A percentile compares a stretch with the other conserved stretches of the same genome.
phyloP scores from a whole-genome alignment of 495 filamentous ascomycete genomes.

The Penicillium taxi region DNA sequence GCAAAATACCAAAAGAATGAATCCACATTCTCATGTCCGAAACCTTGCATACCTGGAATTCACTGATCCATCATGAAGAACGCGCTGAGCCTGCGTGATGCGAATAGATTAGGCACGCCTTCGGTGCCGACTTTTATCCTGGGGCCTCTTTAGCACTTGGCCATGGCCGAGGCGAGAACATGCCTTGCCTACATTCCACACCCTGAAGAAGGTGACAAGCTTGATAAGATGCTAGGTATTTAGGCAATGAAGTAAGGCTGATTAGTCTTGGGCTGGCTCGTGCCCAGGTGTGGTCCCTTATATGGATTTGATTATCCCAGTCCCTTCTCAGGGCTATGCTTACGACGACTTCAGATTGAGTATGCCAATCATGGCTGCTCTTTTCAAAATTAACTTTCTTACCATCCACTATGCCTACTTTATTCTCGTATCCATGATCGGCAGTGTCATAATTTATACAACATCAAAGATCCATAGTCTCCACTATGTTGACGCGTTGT shows the following conservation, averaged over 20 bases:
- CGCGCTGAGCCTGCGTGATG: too few relatives aligned
- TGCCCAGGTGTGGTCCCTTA: neutral
- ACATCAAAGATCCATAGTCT: conserved; percentile 53
- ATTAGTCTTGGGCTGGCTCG: neutral
- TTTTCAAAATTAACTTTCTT: conserved; percentile 56
- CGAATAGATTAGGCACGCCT: too few relatives aligned
- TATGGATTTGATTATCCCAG: conserved; percentile 6
- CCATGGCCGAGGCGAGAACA: too few relatives aligned
- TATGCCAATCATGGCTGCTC: conserved; percentile 22
- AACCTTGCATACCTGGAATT: too few relatives aligned
- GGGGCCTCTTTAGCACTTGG: too few relatives aligned
- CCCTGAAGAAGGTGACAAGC: too few relatives aligned
- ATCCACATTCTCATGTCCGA: too few relatives aligned
- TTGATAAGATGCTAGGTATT: neutral
- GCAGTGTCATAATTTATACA: conserved; percentile 66
- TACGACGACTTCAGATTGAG: conserved; percentile 10
- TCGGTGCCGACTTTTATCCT: too few relatives aligned
- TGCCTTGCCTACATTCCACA: too few relatives aligned
- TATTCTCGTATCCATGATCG: conserved; percentile 50
- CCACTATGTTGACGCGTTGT: conserved; percentile 66
- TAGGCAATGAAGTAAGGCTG: neutral
- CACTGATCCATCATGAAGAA: too few relatives aligned
- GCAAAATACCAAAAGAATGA: too few relatives aligned
- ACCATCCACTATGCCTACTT: conserved; percentile 72
- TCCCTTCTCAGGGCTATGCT: conserved; percentile 1